Evolutionary conservation across 2,329 filamentous ascomycete genomes (phyloP).

Genomic region (Aspergillus jensenii): DNA sequence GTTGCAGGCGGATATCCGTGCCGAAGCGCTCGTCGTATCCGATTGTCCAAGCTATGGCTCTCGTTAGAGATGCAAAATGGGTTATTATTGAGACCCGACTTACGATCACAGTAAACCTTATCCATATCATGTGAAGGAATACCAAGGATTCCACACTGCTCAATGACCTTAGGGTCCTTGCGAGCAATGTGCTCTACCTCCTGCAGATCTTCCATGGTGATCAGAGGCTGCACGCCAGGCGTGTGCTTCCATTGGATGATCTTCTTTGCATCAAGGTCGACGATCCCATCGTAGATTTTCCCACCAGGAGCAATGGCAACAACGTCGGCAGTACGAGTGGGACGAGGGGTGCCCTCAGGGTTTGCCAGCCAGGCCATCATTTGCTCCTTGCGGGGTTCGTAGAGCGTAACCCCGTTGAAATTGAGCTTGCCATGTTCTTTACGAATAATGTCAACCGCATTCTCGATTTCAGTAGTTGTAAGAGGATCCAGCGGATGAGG

Average conservation of each 20-base stretch:
- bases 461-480: constrained; percentile 68
- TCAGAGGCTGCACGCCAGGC: constrained; percentile 79
- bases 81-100: constrained; percentile 29
- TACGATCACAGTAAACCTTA: constrained; percentile 90
- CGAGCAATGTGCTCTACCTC: constrained; percentile 74
- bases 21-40: constrained; percentile 91
- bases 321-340: constrained; percentile 73
- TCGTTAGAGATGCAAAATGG: constrained; percentile 7
- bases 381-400: constrained; percentile 80
- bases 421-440: constrained; percentile 69
- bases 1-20: constrained; percentile 74
- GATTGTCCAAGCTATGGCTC: constrained; percentile 74
- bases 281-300: constrained; percentile 78
- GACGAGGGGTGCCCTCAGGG: constrained; percentile 60
- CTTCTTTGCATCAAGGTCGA: constrained; percentile 67
- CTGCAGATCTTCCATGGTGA: constrained; percentile 87
- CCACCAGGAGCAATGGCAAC: constrained; percentile 78
- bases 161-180: constrained; percentile 80
- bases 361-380: constrained; percentile 77
- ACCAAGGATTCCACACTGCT: constrained; percentile 81
- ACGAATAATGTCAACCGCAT: constrained; percentile 66
- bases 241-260: constrained; percentile 74
- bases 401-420: constrained; percentile 84
- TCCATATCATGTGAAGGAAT: constrained; percentile 83
- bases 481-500: constrained; percentile 80